A percentile compares a stretch with the other conserved stretches of the same genome.
These are phyloP conservation scores for Talaromyces sp. DNA, from an alignment of 2,329 filamentous ascomycete species.

Conservation along the genomic window DNA sequence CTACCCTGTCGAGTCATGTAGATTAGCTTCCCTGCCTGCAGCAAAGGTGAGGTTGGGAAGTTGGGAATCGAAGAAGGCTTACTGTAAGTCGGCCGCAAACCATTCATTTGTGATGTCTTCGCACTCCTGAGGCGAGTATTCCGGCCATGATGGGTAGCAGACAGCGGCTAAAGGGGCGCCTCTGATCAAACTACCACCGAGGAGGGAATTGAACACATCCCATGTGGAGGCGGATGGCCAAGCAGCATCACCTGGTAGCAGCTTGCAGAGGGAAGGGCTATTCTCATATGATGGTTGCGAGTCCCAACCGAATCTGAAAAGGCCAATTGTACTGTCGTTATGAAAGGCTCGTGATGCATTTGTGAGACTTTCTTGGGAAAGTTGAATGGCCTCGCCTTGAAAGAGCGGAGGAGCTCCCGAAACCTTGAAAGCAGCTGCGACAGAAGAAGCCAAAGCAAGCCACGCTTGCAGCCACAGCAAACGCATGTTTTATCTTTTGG, in stretches of 20 bases:
- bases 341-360: not conserved
- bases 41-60: not conserved
- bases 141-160: constrained; percentile 29
- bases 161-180: constrained; percentile 33
- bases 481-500: not conserved
- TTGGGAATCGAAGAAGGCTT: not conserved
- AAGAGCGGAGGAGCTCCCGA: not conserved
- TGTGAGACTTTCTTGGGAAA: not conserved
- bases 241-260: constrained; percentile 30
- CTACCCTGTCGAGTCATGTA: not conserved
- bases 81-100: not conserved
- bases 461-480: not conserved
- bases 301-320: not conserved
- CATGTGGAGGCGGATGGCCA: constrained; percentile 41
- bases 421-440: not conserved
- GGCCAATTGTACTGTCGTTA: not conserved
- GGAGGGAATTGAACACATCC: constrained; percentile 37
- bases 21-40: not conserved
- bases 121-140: not conserved
- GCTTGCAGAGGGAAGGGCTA: not conserved
- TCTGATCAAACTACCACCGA: constrained; percentile 37
- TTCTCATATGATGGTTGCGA: not conserved
- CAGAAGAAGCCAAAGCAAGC: not conserved
- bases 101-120: not conserved
- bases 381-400: not conserved